These are phyloP conservation scores for Neurospora sp. DNA, from an alignment of 495 filamentous ascomycete species.

Conservation along the genomic window DNA sequence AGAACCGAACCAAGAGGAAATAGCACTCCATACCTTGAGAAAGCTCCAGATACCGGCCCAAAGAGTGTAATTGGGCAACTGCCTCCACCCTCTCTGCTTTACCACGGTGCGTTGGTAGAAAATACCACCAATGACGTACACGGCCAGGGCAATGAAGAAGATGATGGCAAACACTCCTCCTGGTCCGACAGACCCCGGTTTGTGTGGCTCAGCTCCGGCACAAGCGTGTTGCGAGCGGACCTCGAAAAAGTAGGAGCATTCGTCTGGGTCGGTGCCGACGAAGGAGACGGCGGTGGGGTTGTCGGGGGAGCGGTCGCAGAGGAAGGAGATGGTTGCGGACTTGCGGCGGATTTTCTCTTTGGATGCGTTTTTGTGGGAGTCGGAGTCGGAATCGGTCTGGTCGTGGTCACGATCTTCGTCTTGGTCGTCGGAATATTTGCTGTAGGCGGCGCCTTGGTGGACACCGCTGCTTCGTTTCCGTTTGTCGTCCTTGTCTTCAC, in stretches of 20 bases:
- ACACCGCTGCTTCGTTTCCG: conserved; percentile 14
- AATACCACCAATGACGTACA: conserved; percentile 85
- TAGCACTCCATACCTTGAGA: conserved; percentile 49
- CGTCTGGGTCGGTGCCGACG: conserved; percentile 70
- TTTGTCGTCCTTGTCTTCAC: conserved; percentile 32
- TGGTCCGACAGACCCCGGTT: conserved; percentile 61
- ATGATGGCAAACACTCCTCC: conserved; percentile 91
- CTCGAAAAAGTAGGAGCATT: conserved; percentile 96
- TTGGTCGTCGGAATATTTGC: conserved; percentile 30
- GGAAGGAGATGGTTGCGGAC: conserved; percentile 82
- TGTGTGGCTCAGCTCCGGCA: conserved; percentile 49
- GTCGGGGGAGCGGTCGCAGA: conserved; percentile 72
- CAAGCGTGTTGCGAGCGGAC: conserved; percentile 82
- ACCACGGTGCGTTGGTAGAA: conserved; percentile 93
- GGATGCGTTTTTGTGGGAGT: neutral
- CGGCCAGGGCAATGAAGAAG: conserved; percentile 68
- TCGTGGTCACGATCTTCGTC: conserved; percentile 9
- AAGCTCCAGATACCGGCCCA: conserved; percentile 87
- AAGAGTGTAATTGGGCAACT: conserved; percentile 85
- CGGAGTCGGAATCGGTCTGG: neutral
- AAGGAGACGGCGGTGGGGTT: conserved; percentile 59
- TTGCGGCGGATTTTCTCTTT: conserved; percentile 52
- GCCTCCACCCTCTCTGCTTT: conserved; percentile 90
- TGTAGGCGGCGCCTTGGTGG: conserved; percentile 27
- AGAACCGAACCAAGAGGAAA: neutral